Conservation (phyloP, 352 stramenopile genomes). For the Phytophthora tentaculata region DNA sequence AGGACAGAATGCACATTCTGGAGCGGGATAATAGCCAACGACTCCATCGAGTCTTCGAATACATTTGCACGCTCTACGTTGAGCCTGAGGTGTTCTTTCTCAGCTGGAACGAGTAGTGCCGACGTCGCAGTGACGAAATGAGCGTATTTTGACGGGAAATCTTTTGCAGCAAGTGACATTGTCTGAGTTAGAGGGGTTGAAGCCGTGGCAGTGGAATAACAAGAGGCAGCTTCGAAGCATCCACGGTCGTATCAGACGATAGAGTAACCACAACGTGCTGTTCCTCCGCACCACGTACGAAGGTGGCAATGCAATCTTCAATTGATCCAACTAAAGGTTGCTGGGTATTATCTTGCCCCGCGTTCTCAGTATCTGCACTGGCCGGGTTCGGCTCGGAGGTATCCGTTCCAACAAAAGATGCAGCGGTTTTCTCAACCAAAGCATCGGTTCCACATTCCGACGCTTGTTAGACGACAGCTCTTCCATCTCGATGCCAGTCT, state of each 20-base stretch:
- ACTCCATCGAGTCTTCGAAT: constrained; percentile 46
- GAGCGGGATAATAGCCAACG: constrained; percentile 34
- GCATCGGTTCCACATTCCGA: not conserved
- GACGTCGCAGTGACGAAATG: constrained; percentile 38
- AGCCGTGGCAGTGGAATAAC: not conserved
- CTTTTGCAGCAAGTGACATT: constrained; percentile 19
- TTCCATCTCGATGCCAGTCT: not conserved
- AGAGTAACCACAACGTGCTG: constrained; percentile 3
- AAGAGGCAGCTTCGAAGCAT: constrained; percentile 24
- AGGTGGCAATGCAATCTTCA: constrained; percentile 27
- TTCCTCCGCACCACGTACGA: constrained; percentile 8
- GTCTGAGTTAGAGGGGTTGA: constrained; percentile 18
- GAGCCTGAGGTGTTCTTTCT: constrained; percentile 32
- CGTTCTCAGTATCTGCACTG: not conserved
- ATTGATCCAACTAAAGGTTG: constrained; percentile 20
- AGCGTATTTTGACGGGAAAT: constrained; percentile 43
- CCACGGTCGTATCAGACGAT: constrained; percentile 4
- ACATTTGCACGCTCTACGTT: constrained; percentile 38
- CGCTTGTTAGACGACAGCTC: not conserved
- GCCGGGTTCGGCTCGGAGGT: constrained; percentile 19
- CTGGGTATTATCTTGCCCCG: not conserved
- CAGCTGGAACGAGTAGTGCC: constrained; percentile 24
- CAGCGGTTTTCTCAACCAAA: not conserved
- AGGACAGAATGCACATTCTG: constrained; percentile 38
- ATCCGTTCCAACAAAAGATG: constrained; percentile 6